These are phyloP conservation scores for Arthonia radiata DNA, from an alignment of 495 filamentous ascomycete genomes.

Conservation along the genomic window DNA sequence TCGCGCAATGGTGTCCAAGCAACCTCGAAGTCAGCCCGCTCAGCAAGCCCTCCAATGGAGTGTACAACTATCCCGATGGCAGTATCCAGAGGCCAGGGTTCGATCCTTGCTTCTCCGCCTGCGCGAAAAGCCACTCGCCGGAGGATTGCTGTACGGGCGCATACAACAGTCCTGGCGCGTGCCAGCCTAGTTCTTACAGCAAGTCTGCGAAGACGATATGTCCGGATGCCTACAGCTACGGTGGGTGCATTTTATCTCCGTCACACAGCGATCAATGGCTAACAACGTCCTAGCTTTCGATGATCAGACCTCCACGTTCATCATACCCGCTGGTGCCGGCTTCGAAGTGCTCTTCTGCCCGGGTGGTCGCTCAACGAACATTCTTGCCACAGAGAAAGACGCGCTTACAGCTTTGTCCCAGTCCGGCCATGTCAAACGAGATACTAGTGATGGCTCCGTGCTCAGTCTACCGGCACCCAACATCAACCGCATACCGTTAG, in stretches of 20 bases:
- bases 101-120: slow-evolving; percentile 46
- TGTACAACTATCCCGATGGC: slow-evolving; percentile 54
- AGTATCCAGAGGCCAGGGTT: slow-evolving; percentile 38
- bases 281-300: slow-evolving; percentile 29
- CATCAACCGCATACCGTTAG: too few relatives aligned
- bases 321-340: slow-evolving; percentile 42
- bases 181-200: slow-evolving; percentile 36
- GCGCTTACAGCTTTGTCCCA: slow-evolving; percentile 6
- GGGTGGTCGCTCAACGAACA: slow-evolving; percentile 40
- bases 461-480: too few relatives aligned
- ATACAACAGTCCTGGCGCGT: slow-evolving; percentile 29
- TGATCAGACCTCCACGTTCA: slow-evolving; percentile 49
- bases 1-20: slow-evolving; percentile 56
- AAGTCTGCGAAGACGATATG: slow-evolving; percentile 42
- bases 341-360: slow-evolving; percentile 64
- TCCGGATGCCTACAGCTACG: slow-evolving; percentile 59
- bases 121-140: slow-evolving; percentile 29
- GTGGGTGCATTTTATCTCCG: slow-evolving; percentile 8
- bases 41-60: slow-evolving; percentile 34
- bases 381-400: slow-evolving; percentile 19
- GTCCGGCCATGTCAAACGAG: slow-evolving; percentile 3
- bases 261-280: background rate
- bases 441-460: slow-evolving; percentile 7
- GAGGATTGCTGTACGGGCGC: slow-evolving; percentile 45
- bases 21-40: slow-evolving; percentile 40